Base-by-base conservation (phyloP, 331 rosid genomes). In the Quercus phellos region DNA sequence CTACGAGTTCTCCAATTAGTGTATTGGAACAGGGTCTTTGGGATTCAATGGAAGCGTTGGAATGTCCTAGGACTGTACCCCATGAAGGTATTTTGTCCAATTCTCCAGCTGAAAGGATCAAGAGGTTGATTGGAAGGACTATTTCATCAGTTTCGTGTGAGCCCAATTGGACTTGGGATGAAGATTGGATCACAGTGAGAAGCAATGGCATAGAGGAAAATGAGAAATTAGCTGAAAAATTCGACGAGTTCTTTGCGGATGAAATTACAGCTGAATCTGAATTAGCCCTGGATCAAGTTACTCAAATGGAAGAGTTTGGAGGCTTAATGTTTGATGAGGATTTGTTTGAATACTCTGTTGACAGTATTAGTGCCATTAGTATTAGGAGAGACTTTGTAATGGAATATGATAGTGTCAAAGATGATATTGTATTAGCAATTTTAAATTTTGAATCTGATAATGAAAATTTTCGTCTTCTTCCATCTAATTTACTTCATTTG, bases 21-120 rank as follows among this genome's bases (percentile, higher is more conserved):
- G 92, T 88, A 54, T 77, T 86, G 85, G 90, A 86, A 32, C 80
- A 79, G n/a, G 77, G 76, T 8, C 68, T 72, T 60, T 86, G 90
- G 88, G 84, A 84, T 72, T 82, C 88, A 32, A 35, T 76, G 43
- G 84, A 80, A 60, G 85, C 43, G 4, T 83, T 42, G 32, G 78
- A 74, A 59, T 32, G 51, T 76, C 84, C 77, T 35, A 63, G 24
- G 29, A 81, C 77, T 55, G 64, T 17, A 13, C 66, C 46, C 53
- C 38, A 66, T 18, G 80, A 76, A 73, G 69, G 70, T 76, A 26
- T 60, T 60, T 51, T 19, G 55, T 72, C 51, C 24, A 74, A 54
- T 67, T 76, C 83, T 71, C 81, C 84, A 5, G 35, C 75, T n/a
- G 83, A 79, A 32, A 88, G 92, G 72, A 79, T 88, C 12, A 55